Evolutionary conservation across 805 yeast species (phyloP), one percentile per base, ranked within the genome.

Genomic region (Vanderwaltozyma verrucispora): DNA sequence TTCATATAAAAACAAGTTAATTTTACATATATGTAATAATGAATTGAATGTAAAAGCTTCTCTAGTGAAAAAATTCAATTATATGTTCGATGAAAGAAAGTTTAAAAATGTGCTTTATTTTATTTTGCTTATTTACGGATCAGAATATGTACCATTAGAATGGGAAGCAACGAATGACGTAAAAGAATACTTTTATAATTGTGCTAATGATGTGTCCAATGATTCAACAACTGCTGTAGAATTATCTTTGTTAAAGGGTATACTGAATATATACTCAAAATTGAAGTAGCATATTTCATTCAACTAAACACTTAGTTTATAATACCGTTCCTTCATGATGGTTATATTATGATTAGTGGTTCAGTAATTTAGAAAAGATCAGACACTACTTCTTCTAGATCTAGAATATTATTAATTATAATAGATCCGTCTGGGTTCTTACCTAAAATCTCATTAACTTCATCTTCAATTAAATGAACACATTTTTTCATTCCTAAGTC

Each of bases 391-490:
- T 53, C 47, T 26, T 36, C 32, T 13, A 37, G 54, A 17, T 82
- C 83, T 21, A 68, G 55, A 18, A 84, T 69, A 43, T 72, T 70
- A 45, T 75, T 66, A 30, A 83, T 65, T 14, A 77, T 57, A 15
- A 60, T 43, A 30, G 75, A 69, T 1, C 72, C 74, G 19, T 60
- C 60, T 4, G 67, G 67, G 15, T 60, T 57, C 7, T 55, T 43
- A 0, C 65, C 64, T 20, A 29, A 37, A 27, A 44, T 32, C 23
- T 47, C 46, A 30, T 60, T 83, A 30, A 69, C 72, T 26, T 72
- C 78, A 19, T 75, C 67, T 56, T 89, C 96, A n/a, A 81, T 75
- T 46, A 73, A 77, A 51, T 84, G 92, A 28, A 82, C 64, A 5
- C 82, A 75, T 37, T 73, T 69, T 15, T 75, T 77, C 74, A 89